Evolutionary conservation across 805 yeast species (phyloP), one percentile per base, ranked within the genome.

Genomic region (Teunomyces aglyptinius): DNA sequence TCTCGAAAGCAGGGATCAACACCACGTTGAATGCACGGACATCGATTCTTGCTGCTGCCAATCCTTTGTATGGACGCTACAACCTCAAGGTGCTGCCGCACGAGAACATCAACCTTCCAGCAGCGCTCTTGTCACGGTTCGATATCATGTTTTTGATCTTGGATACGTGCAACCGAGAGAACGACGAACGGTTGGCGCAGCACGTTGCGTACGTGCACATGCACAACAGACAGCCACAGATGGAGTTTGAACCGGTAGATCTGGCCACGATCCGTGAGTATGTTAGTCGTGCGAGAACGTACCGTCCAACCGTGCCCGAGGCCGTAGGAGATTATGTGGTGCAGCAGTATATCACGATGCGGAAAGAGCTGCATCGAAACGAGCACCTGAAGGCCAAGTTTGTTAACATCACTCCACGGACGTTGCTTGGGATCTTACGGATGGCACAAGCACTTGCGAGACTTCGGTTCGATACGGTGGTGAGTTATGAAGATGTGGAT

Each of bases 21-120:
- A 94, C 99, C 7, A 89, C 97, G 2, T 75, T 94, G 56, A 94
- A 94, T 63, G 99, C 99, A 6, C 81, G 99, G 64, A 81, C 98
- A 0, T 91, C 97, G 4, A 88, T 94, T 50, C 70, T 94, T 52
- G 99, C 99, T 0, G 99, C 99, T 26, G 99, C 99, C n/a, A 94
- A 94, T 71, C 99, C 99, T 15, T 73, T 91, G 31, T 91, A 87
- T 63, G 98, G 99, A 47, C 80, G 98, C 52, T 94, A 94, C 70
- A 92, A 94, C 67, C 87, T 96, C 31, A 78, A 81, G 51, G 68
- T 92, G 48, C 86, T 96, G 6, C 97, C 99, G 2, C 84, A 90
- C 52, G 97, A 94, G 60, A 94, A 94, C 68, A 92, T 94, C 65
- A 94, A 94, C 61, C 75, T 94, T 49, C 99, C 99, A 5, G 97